Percentiles rank a stretch among this genome's conserved stretches.
Evolutionary conservation across 768 basidiomycete species (phyloP).

Genomic region (Cystobasidiopsis lactophilus): DNA sequence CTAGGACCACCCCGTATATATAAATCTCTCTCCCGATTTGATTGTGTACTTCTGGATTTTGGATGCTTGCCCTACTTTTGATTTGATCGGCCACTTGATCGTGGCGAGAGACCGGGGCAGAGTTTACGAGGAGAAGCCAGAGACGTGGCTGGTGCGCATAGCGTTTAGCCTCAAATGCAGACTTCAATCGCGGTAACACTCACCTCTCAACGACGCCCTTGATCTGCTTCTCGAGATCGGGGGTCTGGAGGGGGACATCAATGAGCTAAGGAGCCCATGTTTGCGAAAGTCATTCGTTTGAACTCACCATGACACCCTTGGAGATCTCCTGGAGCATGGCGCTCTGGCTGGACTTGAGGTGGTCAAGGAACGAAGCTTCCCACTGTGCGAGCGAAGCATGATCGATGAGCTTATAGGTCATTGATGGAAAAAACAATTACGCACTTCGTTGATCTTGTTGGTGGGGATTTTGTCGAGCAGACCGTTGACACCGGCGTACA

Average conservation of each 20-base stretch:
- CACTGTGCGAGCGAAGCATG: constrained; percentile 36
- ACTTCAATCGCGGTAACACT: too few species aligned
- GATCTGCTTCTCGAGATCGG: background rate
- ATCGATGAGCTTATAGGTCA: background rate
- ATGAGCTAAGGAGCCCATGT: background rate
- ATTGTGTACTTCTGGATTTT: too few species aligned
- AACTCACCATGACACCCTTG: background rate
- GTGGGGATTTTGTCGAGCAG: constrained; percentile 65
- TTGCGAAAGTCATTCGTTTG: too few species aligned
- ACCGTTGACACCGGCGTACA: constrained; percentile 99
- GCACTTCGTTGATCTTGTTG: constrained; percentile 3
- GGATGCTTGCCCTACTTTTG: too few species aligned
- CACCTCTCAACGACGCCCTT: background rate
- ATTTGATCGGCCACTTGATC: too few species aligned
- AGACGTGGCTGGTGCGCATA: too few species aligned
- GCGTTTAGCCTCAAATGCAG: too few species aligned
- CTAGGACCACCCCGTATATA: too few species aligned
- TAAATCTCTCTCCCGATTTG: too few species aligned
- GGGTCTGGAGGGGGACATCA: background rate
- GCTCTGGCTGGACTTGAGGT: constrained; percentile 51
- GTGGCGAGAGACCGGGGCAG: too few species aligned
- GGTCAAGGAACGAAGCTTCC: constrained; percentile 78
- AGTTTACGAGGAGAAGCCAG: too few species aligned
- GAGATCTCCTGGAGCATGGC: constrained; percentile 59
- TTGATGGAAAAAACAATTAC: background rate